phyloP scores from a whole-genome alignment of 1,139 yeast genomes.

The Scheffersomyces parashehatae region DNA sequence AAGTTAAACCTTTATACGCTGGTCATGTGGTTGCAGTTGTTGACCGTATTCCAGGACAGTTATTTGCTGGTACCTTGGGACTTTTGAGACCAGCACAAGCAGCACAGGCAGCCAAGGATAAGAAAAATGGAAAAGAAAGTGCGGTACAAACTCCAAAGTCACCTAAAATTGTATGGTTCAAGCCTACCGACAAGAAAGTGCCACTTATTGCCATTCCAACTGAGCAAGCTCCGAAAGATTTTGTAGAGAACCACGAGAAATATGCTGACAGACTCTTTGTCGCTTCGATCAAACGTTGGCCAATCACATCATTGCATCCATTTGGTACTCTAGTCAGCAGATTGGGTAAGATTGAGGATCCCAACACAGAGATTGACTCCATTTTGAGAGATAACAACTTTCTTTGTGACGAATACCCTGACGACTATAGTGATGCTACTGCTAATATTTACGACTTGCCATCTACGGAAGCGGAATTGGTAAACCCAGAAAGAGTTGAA shows the following conservation, averaged over 20 bases:
- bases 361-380: conserved; percentile 81
- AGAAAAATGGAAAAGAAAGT: conserved; percentile 53
- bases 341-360: conserved; percentile 78
- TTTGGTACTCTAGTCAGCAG: conserved; percentile 91
- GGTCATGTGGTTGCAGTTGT: conserved; percentile 98
- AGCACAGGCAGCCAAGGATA: conserved; percentile 78
- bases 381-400: conserved; percentile 92
- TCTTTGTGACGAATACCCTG: conserved; percentile 79
- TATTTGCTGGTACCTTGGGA: conserved; percentile 92
- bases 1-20: conserved; percentile 89
- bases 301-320: conserved; percentile 96
- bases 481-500: conserved; percentile 48
- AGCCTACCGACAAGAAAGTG: conserved; percentile 96
- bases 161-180: conserved; percentile 98
- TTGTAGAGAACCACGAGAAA: conserved; percentile 85
- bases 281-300: conserved; percentile 98
- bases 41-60: conserved; percentile 95
- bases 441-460: conserved; percentile 41
- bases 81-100: conserved; percentile 95
- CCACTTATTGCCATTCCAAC: conserved; percentile 98
- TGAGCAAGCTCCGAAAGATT: conserved; percentile 95
- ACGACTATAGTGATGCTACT: conserved; percentile 32
- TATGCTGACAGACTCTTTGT: conserved; percentile 84
- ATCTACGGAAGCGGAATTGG: conserved; percentile 34
- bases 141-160: conserved; percentile 53